These are phyloP conservation scores for Septoria petroselini DNA, from an alignment of 2,329 filamentous ascomycete genomes.

Conservation along the genomic window DNA sequence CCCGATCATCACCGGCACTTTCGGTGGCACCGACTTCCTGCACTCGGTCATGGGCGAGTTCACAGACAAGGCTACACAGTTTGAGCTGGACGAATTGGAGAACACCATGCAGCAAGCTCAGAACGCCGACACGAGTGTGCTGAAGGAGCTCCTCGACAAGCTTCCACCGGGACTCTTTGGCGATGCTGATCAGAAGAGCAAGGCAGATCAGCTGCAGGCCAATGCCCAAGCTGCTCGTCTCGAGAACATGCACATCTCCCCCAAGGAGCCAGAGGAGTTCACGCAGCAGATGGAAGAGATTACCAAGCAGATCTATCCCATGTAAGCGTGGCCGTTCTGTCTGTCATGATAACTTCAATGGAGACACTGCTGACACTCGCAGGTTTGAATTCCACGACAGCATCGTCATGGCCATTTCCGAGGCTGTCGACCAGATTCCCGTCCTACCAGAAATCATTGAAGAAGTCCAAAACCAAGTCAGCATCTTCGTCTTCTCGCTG, in stretches of 20 bases:
- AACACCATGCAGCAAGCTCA: constrained; percentile 66
- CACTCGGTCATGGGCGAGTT: constrained; percentile 72
- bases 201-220: constrained; percentile 74
- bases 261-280: constrained; percentile 78
- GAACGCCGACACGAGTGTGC: constrained; percentile 65
- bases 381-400: constrained; percentile 83
- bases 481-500: constrained; percentile 85
- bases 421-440: constrained; percentile 80
- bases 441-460: constrained; percentile 81
- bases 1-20: constrained; percentile 84
- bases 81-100: constrained; percentile 84
- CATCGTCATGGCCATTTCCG: constrained; percentile 72
- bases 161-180: constrained; percentile 80
- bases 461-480: constrained; percentile 81
- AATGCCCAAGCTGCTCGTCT: constrained; percentile 74
- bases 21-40: constrained; percentile 84
- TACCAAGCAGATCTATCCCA: constrained; percentile 78
- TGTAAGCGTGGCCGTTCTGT: constrained; percentile 37
- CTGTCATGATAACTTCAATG: no score
- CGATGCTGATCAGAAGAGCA: constrained; percentile 67
- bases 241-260: constrained; percentile 69
- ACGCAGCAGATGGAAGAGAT: constrained; percentile 71
- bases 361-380: no score
- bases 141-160: constrained; percentile 76
- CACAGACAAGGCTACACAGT: constrained; percentile 85